Conservation (phyloP, 495 filamentous ascomycete genomes). For the Halenospora varia region DNA sequence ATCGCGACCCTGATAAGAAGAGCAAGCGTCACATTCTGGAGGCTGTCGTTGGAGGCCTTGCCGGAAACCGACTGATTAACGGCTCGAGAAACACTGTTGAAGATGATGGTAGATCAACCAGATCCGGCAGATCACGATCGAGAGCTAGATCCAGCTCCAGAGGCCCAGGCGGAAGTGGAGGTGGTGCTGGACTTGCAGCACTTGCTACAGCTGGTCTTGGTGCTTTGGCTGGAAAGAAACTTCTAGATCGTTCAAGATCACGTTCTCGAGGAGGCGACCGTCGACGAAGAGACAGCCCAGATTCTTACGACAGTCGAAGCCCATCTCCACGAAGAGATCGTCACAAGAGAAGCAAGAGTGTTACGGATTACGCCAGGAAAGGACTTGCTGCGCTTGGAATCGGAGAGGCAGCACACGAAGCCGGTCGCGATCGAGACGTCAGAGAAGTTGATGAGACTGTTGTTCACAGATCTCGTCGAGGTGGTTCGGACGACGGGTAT, state of each 20-base stretch:
- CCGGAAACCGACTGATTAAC: conserved; percentile 76
- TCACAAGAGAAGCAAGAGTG: conserved; percentile 48
- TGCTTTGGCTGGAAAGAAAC: conserved; percentile 78
- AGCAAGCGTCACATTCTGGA: conserved; percentile 62
- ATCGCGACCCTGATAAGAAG: conserved; percentile 69
- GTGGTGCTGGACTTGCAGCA: conserved; percentile 53
- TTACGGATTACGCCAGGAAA: conserved; percentile 51
- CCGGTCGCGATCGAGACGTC: conserved; percentile 54
- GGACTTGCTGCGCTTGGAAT: conserved; percentile 53
- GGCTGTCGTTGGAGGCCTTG: conserved; percentile 80
- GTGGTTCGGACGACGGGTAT: conserved; percentile 21
- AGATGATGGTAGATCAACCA: conserved; percentile 47
- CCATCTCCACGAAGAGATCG: conserved; percentile 27
- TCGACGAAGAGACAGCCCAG: conserved; percentile 35
- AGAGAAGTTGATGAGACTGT: conserved; percentile 55
- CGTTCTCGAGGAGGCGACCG: conserved; percentile 51
- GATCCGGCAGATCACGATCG: conserved; percentile 46
- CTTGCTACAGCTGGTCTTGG: conserved; percentile 70
- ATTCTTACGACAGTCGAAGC: conserved; percentile 48
- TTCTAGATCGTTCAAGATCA: conserved; percentile 61
- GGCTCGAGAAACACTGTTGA: conserved; percentile 62
- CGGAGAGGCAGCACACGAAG: conserved; percentile 31
- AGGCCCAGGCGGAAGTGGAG: conserved; percentile 36
- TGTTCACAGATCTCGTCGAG: conserved; percentile 6
- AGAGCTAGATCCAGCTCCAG: conserved; percentile 38